A percentile compares a stretch with the other conserved stretches of the same genome.
phyloP scores from a whole-genome alignment of 352 stramenopile genomes.

The Globisporangium iwayamae region DNA sequence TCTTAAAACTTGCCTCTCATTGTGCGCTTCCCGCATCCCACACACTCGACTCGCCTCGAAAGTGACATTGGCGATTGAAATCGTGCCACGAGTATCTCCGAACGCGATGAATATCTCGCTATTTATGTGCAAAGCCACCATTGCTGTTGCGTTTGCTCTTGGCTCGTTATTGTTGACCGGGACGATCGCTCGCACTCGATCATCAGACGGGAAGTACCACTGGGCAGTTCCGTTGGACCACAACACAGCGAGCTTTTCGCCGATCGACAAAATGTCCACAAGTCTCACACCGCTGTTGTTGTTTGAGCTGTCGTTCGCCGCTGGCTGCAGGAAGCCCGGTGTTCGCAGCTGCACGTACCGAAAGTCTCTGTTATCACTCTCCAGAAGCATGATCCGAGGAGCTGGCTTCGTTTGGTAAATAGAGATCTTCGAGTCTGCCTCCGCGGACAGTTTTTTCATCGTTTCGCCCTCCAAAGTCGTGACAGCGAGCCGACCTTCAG shows the following conservation, averaged over 20 bases:
- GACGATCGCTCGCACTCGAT: constrained; percentile 25
- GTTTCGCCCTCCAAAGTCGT: constrained; percentile 18
- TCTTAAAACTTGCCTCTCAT: constrained; percentile 8
- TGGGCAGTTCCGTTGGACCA: constrained; percentile 32
- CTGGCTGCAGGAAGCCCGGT: background rate
- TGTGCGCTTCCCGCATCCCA: constrained; percentile 9
- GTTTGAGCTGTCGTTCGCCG: background rate
- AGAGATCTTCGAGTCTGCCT: constrained; percentile 15
- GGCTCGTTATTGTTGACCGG: constrained; percentile 12
- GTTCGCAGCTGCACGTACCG: constrained; percentile 15
- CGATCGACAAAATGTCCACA: constrained; percentile 6
- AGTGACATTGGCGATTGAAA: constrained; percentile 10
- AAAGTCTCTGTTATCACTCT: constrained; percentile 17
- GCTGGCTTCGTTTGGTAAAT: constrained; percentile 29
- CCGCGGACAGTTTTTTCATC: constrained; percentile 18
- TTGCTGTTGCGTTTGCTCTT: constrained; percentile 3
- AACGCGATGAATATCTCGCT: constrained; percentile 8
- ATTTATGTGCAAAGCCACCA: constrained; percentile 2
- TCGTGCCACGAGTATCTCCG: constrained; percentile 7
- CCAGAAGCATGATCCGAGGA: constrained; percentile 27
- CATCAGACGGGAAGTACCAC: constrained; percentile 26
- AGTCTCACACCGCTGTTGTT: background rate
- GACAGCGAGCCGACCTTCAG: constrained; percentile 22
- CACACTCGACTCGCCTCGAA: constrained; percentile 2
- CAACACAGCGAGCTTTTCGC: constrained; percentile 20